Evolutionary conservation across 495 filamentous ascomycete genomes (phyloP).

Genomic region (Lepidopterella palustris): DNA sequence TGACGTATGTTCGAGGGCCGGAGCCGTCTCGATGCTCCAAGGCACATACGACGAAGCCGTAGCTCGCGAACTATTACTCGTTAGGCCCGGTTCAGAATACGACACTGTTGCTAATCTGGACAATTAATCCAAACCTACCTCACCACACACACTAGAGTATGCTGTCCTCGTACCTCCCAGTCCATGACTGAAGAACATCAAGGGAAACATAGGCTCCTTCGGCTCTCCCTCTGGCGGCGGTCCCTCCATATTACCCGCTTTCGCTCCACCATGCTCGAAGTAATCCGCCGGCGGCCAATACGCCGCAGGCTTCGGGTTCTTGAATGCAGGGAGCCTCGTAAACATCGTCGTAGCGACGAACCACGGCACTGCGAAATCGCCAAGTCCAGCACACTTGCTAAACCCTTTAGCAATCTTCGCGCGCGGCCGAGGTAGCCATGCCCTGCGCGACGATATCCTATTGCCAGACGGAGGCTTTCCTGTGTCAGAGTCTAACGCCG

Average conservation of each 20-base stretch:
- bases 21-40: conserved; percentile 43
- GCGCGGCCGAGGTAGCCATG: conserved; percentile 51
- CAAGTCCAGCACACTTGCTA: conserved; percentile 46
- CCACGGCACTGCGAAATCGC: conserved; percentile 39
- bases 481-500: conserved; percentile 20
- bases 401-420: conserved; percentile 46
- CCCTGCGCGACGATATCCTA: conserved; percentile 40
- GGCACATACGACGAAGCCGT: conserved; percentile 44
- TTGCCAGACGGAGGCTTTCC: conserved; percentile 26
- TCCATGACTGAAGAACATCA: conserved; percentile 44
- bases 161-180: conserved; percentile 41
- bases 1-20: conserved; percentile 39
- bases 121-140: conserved; percentile 16
- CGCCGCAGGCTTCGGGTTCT: conserved; percentile 43
- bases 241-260: conserved; percentile 32
- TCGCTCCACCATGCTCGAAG: conserved; percentile 17
- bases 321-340: conserved; percentile 51
- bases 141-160: conserved; percentile 42
- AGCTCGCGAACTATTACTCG: conserved; percentile 37
- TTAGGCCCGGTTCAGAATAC: too few relatives aligned
- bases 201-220: conserved; percentile 37
- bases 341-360: conserved; percentile 48
- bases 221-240: conserved; percentile 25
- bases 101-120: too few relatives aligned
- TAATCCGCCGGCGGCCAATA: conserved; percentile 40